Conservation (phyloP, 1,139 yeast species). For the Taphrina betulina region DNA sequence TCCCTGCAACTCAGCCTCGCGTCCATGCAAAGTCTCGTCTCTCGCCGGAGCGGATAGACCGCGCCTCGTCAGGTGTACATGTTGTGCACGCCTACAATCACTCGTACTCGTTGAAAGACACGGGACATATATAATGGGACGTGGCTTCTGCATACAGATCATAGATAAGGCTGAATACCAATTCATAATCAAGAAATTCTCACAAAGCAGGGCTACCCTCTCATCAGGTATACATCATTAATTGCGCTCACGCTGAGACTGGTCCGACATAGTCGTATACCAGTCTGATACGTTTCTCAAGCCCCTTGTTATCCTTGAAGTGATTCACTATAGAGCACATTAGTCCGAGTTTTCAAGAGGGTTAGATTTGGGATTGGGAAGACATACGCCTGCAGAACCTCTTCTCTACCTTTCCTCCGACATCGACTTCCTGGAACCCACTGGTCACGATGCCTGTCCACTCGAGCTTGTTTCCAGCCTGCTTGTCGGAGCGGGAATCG, state of each 20-base stretch:
- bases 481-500: conserved; percentile 24
- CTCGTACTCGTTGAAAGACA: no score
- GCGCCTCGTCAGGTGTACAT: no score
- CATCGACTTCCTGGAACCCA: conserved; percentile 22
- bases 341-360: not conserved
- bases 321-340: conserved; percentile 9
- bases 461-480: conserved; percentile 24
- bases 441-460: conserved; percentile 20
- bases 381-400: conserved; percentile 19
- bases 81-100: no score
- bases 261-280: conserved; percentile 30
- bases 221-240: not conserved
- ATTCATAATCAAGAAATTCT: no score
- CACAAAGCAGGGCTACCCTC: no score
- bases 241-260: not conserved
- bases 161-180: no score
- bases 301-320: conserved; percentile 24
- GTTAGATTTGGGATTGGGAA: not conserved
- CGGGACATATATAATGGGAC: no score
- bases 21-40: no score
- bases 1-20: no score
- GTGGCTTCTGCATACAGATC: no score
- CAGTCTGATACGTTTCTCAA: conserved; percentile 13
- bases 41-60: no score
- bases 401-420: conserved; percentile 25